These are phyloP conservation scores for Daldinia sp. DNA, from an alignment of 2,329 filamentous ascomycete species.

Conservation along the genomic window DNA sequence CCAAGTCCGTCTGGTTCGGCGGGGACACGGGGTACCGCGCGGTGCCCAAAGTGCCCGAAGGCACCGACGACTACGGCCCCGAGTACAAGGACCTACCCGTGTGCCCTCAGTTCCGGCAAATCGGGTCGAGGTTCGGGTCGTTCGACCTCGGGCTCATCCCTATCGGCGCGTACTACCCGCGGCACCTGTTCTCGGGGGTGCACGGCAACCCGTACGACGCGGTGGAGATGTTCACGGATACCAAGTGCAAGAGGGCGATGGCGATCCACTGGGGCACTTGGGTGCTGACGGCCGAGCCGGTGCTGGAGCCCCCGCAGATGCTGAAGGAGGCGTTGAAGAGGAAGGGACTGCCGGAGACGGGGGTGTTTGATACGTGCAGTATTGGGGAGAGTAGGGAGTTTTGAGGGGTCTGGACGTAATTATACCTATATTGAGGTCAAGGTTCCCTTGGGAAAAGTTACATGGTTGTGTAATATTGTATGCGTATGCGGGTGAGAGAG, in stretches of 20 bases:
- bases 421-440: too few species aligned
- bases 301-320: slow-evolving; percentile 82
- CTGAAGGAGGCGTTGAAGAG: slow-evolving; percentile 78
- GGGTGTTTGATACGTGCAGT: slow-evolving; percentile 83
- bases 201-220: slow-evolving; percentile 89
- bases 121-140: slow-evolving; percentile 82
- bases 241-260: slow-evolving; percentile 79
- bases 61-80: slow-evolving; percentile 76
- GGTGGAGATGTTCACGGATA: slow-evolving; percentile 90
- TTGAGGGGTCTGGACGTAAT: slow-evolving; percentile 51
- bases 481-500: not conserved
- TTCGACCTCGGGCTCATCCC: slow-evolving; percentile 94
- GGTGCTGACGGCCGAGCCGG: slow-evolving; percentile 86
- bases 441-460: not conserved
- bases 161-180: slow-evolving; percentile 87
- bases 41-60: slow-evolving; percentile 73
- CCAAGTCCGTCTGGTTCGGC: slow-evolving; percentile 86
- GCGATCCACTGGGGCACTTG: slow-evolving; percentile 95
- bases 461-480: not conserved
- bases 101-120: slow-evolving; percentile 87
- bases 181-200: slow-evolving; percentile 79
- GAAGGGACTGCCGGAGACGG: slow-evolving; percentile 75
- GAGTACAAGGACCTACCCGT: slow-evolving; percentile 74
- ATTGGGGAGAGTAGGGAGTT: slow-evolving; percentile 88
- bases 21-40: slow-evolving; percentile 92